A percentile compares a stretch with the other conserved stretches of the same genome.
Evolutionary conservation across 2,329 filamentous ascomycete genomes (phyloP).

Genomic region (Monilinia polystroma): DNA sequence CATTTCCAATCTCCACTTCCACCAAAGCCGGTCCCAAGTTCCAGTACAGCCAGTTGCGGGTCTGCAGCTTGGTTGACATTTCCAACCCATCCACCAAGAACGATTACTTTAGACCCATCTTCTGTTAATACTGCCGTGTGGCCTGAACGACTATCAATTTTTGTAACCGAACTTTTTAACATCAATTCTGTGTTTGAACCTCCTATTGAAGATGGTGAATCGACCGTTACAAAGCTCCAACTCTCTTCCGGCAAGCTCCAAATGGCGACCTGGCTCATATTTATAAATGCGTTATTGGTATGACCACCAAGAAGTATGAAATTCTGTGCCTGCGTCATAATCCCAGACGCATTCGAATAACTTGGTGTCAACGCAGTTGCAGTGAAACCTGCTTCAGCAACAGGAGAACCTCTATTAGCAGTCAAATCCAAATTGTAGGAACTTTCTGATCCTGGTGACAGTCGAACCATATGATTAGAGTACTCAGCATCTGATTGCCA

Average conservation of each 20-base stretch:
- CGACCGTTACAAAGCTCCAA: slow-evolving; percentile 79
- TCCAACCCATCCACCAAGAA: slow-evolving; percentile 92
- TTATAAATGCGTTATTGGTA: slow-evolving; percentile 79
- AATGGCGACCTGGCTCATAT: slow-evolving; percentile 87
- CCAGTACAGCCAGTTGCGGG: slow-evolving; percentile 76
- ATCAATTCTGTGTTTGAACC: slow-evolving; percentile 56
- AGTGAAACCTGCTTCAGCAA: slow-evolving; percentile 83
- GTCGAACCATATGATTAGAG: slow-evolving; percentile 72
- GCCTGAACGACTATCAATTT: slow-evolving; percentile 73
- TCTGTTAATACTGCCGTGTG: slow-evolving; percentile 80
- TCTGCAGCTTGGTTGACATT: slow-evolving; percentile 71
- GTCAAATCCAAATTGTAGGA: slow-evolving; percentile 49
- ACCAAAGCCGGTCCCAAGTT: slow-evolving; percentile 73
- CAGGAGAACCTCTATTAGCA: slow-evolving; percentile 55
- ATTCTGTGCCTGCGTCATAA: slow-evolving; percentile 69
- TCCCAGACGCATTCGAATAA: slow-evolving; percentile 64
- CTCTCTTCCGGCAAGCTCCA: slow-evolving; percentile 83
- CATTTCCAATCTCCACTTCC: slow-evolving; percentile 70
- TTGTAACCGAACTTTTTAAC: slow-evolving; percentile 43
- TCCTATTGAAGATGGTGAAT: slow-evolving; percentile 42
- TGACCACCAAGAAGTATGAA: slow-evolving; percentile 86
- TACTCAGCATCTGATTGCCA: slow-evolving; percentile 75
- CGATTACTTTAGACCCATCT: slow-evolving; percentile 73
- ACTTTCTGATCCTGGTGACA: slow-evolving; percentile 48
- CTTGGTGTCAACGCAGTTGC: slow-evolving; percentile 72